Evolutionary conservation across 2,329 filamentous ascomycete genomes (phyloP).

Genomic region (Lasiodiplodia hormozganensis): DNA sequence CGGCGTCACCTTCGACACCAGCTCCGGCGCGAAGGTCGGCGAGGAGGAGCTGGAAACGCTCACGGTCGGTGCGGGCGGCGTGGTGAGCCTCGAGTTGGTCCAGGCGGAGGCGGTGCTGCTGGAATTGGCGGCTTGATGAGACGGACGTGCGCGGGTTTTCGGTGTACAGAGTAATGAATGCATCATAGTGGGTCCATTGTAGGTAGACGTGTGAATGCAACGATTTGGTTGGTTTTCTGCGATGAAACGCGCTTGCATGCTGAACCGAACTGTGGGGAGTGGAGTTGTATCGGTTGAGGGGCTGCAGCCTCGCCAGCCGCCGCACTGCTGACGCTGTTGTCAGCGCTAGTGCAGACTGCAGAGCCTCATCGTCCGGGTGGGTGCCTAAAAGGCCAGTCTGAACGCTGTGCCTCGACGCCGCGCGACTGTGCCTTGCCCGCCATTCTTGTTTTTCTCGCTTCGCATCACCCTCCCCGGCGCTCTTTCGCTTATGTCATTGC

Average conservation of each 20-base stretch:
- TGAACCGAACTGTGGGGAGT: too few species aligned
- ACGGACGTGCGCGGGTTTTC: neutral
- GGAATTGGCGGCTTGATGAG: slow-evolving; percentile 3
- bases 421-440: too few species aligned
- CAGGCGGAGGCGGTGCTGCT: slow-evolving; percentile 27
- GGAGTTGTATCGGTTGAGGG: too few species aligned
- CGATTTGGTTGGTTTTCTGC: neutral
- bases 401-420: neutral
- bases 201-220: neutral
- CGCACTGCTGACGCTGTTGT: too few species aligned
- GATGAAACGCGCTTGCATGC: neutral
- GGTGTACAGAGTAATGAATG: neutral
- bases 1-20: slow-evolving; percentile 11
- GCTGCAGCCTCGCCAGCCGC: too few species aligned
- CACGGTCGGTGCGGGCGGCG: slow-evolving; percentile 7
- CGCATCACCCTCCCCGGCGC: neutral
- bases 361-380: neutral
- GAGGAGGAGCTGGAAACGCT: slow-evolving; percentile 9
- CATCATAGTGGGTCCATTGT: neutral
- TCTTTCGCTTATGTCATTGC: neutral
- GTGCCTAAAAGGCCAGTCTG: neutral
- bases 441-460: neutral
- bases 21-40: slow-evolving; percentile 17
- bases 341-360: too few species aligned
- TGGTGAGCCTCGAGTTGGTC: slow-evolving; percentile 18